Evolutionary conservation across 257 asterid species (phyloP), one percentile per base, ranked within the genome.

Genomic region (Cordia subcordata): DNA sequence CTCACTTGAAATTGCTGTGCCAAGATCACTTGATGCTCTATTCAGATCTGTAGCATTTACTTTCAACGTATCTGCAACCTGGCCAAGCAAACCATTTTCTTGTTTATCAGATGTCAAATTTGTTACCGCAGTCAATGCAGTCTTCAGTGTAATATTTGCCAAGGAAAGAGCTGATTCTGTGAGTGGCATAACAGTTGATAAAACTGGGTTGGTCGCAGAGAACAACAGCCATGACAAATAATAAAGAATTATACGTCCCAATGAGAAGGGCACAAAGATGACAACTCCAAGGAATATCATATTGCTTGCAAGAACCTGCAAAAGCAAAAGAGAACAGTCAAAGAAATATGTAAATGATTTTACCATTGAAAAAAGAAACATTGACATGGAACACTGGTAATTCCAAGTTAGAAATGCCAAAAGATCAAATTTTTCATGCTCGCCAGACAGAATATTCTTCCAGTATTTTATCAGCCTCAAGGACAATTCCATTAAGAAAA

Each of bases 281-380:
- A 91, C 84, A 60, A 85, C 95, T 65, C 96, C 98, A 51, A 91
- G 95, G 71, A 91, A 91, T 75, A 88, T 91, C 95, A 85, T 85
- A 75, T 88, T 88, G 82, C 98, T 88, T 8, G 96, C 98, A 76
- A 91, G 98, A 72, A 88, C 96, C 98, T 91, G 94, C 81, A 67
- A 4, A 38, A 63, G 58, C 47, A 74, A 64, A 65, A 64, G 19
- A 49, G 63, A 35, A 14, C 39, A 54, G 21, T 46, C 21, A 32
- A 60, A 42, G 62, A 49, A 49, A 10, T 49, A 49, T n/a, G 1
- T 15, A 16, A n/a, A 10, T 5, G 16, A 15, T 16, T 15, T 11
- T 49, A 49, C 21, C 5, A 49, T 2, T 8, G 19, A 49, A 18
- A 5, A n/a, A 49, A 4, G n/a, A n/a, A n/a, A n/a, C n/a, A 5